Percentiles rank a stretch among this genome's conserved stretches.
Conservation (phyloP, 2,329 filamentous ascomycete species). For the Cladophialophora yegresii region DNA sequence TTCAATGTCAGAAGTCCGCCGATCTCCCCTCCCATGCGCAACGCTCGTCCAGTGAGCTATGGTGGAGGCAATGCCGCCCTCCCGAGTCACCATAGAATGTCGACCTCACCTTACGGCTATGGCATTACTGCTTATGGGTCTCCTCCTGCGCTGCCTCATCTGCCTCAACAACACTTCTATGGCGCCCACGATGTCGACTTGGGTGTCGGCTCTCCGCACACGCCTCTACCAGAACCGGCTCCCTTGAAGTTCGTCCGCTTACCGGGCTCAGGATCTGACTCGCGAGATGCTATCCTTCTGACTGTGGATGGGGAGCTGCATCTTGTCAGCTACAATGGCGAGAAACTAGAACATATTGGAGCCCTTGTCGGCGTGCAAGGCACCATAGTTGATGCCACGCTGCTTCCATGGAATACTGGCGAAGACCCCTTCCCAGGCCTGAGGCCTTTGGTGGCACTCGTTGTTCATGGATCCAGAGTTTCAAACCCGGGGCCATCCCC, state of each 20-base stretch:
- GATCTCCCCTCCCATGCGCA: conserved; percentile 46
- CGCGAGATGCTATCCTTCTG: conserved; percentile 68
- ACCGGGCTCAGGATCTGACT: conserved; percentile 19
- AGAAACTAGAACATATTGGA: conserved; percentile 68
- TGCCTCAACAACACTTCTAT: conserved; percentile 76
- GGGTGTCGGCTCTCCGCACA: conserved; percentile 46
- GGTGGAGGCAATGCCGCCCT: conserved; percentile 45
- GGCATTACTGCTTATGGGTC: conserved; percentile 47
- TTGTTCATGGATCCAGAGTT: conserved; percentile 72
- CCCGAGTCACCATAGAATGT: conserved; percentile 29
- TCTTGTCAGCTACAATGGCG: conserved; percentile 71
- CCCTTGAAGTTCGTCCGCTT: conserved; percentile 25
- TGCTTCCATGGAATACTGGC: conserved; percentile 68
- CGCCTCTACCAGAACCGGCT: conserved; percentile 18
- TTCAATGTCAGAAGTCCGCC: conserved; percentile 48
- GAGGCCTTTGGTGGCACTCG: conserved; percentile 75
- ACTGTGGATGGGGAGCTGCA: conserved; percentile 81
- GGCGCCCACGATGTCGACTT: conserved; percentile 71
- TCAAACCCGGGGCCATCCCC: conserved; percentile 36
- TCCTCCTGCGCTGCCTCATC: conserved; percentile 67
- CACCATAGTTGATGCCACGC: conserved; percentile 77
- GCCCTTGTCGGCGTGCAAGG: conserved; percentile 76
- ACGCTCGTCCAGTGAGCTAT: conserved; percentile 48
- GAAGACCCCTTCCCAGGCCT: conserved; percentile 56
- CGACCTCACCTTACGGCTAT: conserved; percentile 44